A percentile compares a stretch with the other conserved stretches of the same genome.
phyloP scores from a whole-genome alignment of 2,329 filamentous ascomycete species.

The Mycosphaerella sp. region DNA sequence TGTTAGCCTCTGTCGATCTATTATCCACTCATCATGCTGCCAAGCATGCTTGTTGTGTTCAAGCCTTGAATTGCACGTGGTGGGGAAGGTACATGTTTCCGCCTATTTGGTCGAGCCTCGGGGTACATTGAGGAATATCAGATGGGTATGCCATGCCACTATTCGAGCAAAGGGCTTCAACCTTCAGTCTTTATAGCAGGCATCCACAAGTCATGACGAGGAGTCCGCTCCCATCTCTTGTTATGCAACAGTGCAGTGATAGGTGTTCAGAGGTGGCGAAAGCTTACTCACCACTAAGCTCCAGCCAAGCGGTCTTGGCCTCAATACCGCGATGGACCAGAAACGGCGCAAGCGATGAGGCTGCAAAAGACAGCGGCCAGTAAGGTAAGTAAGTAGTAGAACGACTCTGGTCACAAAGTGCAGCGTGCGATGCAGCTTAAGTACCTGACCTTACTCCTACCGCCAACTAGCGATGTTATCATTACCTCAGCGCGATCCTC shows the following conservation, averaged over 20 bases:
- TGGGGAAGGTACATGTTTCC: neutral
- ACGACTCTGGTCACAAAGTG: neutral
- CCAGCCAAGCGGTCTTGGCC: constrained; percentile 8
- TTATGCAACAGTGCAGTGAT: too few relatives aligned
- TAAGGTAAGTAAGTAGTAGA: too few relatives aligned
- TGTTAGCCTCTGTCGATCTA: neutral
- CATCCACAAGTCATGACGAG: neutral
- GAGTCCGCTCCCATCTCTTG: neutral
- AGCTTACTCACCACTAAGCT: constrained; percentile 16
- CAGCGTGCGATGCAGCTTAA: neutral
- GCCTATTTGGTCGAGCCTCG: neutral
- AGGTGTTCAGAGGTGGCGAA: neutral
- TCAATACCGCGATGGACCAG: neutral
- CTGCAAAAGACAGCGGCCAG: neutral
- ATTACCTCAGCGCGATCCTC: neutral
- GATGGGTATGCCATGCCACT: neutral
- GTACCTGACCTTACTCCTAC: neutral
- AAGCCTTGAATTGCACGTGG: neutral
- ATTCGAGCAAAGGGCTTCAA: neutral
- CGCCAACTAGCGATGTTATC: neutral
- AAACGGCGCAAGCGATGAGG: neutral
- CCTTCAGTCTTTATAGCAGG: neutral
- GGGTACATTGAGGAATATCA: neutral
- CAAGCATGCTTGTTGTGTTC: neutral
- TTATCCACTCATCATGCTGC: neutral